A percentile compares a stretch with the other conserved stretches of the same genome.
Evolutionary conservation across 371 early-diverging fungal species (phyloP).

Genomic region (Mucor sp.): DNA sequence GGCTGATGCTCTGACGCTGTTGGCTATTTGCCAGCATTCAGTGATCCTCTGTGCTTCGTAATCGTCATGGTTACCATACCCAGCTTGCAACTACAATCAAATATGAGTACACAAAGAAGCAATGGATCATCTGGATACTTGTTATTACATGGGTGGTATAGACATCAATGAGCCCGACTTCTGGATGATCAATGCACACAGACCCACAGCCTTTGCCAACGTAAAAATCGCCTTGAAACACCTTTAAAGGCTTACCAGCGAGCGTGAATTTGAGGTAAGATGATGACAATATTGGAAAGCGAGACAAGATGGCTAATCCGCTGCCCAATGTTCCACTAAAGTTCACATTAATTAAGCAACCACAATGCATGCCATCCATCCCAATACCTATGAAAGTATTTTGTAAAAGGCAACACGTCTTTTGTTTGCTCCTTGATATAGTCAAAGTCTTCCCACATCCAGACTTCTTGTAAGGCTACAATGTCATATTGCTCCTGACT

Average conservation of each 20-base stretch:
- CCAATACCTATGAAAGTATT: slow-evolving; percentile 53
- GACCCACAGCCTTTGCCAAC: slow-evolving; percentile 64
- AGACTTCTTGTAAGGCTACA: slow-evolving; percentile 67
- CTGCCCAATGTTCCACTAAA: slow-evolving; percentile 61
- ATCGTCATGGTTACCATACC: slow-evolving; percentile 48
- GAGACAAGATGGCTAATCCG: slow-evolving; percentile 58
- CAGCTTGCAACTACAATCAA: slow-evolving; percentile 55
- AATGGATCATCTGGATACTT: not conserved
- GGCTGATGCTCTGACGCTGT: slow-evolving; percentile 42
- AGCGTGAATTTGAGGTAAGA: slow-evolving; percentile 51
- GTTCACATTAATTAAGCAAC: not conserved
- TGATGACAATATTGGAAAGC: slow-evolving; percentile 51
- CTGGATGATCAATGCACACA: slow-evolving; percentile 56
- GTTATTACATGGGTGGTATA: slow-evolving; percentile 72
- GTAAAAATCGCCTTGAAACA: slow-evolving; percentile 67
- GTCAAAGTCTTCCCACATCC: slow-evolving; percentile 59
- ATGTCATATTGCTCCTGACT: slow-evolving; percentile 48
- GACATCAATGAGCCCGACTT: slow-evolving; percentile 57
- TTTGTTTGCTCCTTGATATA: slow-evolving; percentile 35
- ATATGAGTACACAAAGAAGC: not conserved
- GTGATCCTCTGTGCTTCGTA: slow-evolving; percentile 58
- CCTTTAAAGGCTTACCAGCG: slow-evolving; percentile 56
- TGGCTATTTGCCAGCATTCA: slow-evolving; percentile 63
- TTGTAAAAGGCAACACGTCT: slow-evolving; percentile 41
- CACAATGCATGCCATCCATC: not conserved